Conservation (phyloP, 2,329 filamentous ascomycete species). For the Raffaelea albimanens region DNA sequence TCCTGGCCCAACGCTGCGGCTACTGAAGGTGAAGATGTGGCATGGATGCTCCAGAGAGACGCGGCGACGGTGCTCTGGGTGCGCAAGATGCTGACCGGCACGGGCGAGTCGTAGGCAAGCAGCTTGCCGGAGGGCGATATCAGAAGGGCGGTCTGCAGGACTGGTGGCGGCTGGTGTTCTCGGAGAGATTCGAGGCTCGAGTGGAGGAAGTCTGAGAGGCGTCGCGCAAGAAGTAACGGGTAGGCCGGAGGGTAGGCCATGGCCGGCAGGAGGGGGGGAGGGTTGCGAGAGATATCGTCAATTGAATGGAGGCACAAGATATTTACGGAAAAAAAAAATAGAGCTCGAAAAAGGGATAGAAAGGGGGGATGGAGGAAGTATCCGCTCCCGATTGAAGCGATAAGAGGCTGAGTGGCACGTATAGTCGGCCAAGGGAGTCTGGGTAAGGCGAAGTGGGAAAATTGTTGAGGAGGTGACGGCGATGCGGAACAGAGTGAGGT, state of each 20-base stretch:
- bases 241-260: conserved; percentile 33
- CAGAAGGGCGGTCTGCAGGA: conserved; percentile 50
- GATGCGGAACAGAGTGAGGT: too few species aligned
- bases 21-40: conserved; percentile 28
- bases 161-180: conserved; percentile 16
- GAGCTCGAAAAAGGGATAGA: background rate
- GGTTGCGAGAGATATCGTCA: background rate
- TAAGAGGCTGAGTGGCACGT: too few species aligned
- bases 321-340: background rate
- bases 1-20: conserved; percentile 15
- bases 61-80: conserved; percentile 56
- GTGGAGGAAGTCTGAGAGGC: conserved; percentile 52
- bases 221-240: conserved; percentile 55
- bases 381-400: background rate
- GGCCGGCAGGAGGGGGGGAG: conserved; percentile 14
- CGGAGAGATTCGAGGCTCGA: conserved; percentile 32
- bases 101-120: conserved; percentile 49
- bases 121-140: conserved; percentile 53
- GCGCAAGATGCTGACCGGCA: conserved; percentile 47
- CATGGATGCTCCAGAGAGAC: conserved; percentile 51
- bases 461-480: too few species aligned
- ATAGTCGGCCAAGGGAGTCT: too few species aligned
- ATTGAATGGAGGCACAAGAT: background rate
- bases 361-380: background rate
- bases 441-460: too few species aligned